phyloP scores from a whole-genome alignment of 768 basidiomycete genomes.

The Arthromyces matolae region DNA sequence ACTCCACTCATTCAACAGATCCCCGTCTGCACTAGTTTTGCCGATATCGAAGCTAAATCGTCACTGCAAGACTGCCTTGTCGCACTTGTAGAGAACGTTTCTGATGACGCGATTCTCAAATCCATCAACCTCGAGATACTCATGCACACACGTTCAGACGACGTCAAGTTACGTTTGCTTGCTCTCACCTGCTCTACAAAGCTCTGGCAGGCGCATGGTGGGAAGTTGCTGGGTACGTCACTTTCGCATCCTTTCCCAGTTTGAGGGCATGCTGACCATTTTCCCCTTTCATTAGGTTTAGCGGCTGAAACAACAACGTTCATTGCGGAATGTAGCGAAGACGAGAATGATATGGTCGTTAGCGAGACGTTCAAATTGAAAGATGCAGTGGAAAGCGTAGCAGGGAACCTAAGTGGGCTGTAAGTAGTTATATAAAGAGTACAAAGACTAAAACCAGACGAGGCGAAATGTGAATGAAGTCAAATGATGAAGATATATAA shows the following conservation, averaged over 20 bases:
- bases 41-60: constrained; percentile 33
- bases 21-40: constrained; percentile 40
- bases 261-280: neutral
- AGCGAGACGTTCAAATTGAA: constrained; percentile 65
- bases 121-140: constrained; percentile 77
- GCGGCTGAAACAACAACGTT: constrained; percentile 81
- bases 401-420: constrained; percentile 57
- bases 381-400: constrained; percentile 65
- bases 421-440: constrained; percentile 19
- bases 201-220: constrained; percentile 77
- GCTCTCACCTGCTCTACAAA: constrained; percentile 65
- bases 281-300: constrained; percentile 46
- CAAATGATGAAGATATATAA: no score
- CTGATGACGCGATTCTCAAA: constrained; percentile 68
- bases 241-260: neutral
- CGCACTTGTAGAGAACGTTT: constrained; percentile 49
- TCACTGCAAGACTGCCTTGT: constrained; percentile 49
- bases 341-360: constrained; percentile 83
- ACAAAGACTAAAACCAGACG: no score
- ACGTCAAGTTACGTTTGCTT: constrained; percentile 59
- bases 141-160: constrained; percentile 88
- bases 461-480: no score
- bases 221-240: constrained; percentile 65
- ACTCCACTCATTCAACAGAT: constrained; percentile 65
- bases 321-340: constrained; percentile 83